Percentiles rank a stretch among this genome's conserved stretches.
phyloP scores from a whole-genome alignment of 2,329 filamentous ascomycete species.

The Gremmenia infestans region DNA sequence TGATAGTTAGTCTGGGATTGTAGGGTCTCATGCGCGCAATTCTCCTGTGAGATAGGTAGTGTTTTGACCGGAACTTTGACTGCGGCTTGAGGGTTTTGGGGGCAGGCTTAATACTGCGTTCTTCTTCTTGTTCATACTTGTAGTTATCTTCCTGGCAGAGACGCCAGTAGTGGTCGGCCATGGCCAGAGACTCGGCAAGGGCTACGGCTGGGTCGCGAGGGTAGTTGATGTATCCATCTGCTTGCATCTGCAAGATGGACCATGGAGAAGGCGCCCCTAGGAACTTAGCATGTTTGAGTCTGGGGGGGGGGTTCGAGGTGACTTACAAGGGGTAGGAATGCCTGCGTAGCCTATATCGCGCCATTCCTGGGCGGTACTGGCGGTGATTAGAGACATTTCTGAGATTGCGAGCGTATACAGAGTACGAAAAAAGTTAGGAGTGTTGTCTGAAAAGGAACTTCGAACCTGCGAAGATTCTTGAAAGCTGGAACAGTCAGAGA shows the following conservation, averaged over 20 bases:
- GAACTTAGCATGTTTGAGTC: neutral
- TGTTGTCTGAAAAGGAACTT: neutral
- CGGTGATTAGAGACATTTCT: neutral
- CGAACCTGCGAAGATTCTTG: neutral
- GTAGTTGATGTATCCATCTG: neutral
- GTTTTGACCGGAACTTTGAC: neutral
- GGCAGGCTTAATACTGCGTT: neutral
- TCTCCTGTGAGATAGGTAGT: neutral
- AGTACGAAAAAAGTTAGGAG: neutral
- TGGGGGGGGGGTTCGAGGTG: neutral
- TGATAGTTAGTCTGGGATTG: neutral
- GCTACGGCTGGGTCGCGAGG: neutral
- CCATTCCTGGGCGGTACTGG: neutral
- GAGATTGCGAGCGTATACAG: neutral
- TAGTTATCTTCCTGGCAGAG: too few species aligned
- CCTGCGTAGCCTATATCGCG: neutral
- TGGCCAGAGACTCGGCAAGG: too few species aligned
- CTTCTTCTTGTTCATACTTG: too few species aligned
- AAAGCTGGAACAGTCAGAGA: neutral
- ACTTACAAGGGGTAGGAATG: neutral
- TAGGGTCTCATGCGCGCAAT: neutral
- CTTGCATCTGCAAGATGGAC: neutral
- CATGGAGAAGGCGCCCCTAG: neutral
- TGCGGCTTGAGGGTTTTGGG: neutral
- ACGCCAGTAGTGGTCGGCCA: too few species aligned